Percentiles rank a stretch among this genome's conserved stretches.
These are phyloP conservation scores for Podila horticola DNA, from an alignment of 192 early-diverging fungal species.

Conservation along the genomic window DNA sequence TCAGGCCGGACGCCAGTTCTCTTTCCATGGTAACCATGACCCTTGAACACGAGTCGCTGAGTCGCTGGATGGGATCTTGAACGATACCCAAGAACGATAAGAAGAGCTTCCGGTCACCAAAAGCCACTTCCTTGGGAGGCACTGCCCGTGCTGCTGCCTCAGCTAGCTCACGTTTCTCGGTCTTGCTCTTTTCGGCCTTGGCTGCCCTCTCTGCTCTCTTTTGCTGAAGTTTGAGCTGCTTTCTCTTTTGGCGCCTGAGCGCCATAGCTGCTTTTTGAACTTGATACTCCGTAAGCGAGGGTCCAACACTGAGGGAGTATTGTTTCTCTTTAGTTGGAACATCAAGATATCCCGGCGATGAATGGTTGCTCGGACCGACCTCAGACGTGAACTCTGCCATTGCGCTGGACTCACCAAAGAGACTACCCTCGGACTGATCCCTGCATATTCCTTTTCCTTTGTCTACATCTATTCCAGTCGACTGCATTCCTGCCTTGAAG, in stretches of 20 bases:
- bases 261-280: background rate
- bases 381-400: background rate
- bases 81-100: constrained; percentile 52
- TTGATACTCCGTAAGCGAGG: background rate
- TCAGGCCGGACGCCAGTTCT: constrained; percentile 2
- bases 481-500: background rate
- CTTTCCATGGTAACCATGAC: constrained; percentile 7
- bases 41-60: constrained; percentile 35
- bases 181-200: background rate
- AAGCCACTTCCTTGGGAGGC: constrained; percentile 48
- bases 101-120: constrained; percentile 44
- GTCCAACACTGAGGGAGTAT: background rate
- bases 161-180: background rate
- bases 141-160: background rate
- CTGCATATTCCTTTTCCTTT: background rate
- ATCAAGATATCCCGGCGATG: background rate
- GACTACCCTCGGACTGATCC: background rate
- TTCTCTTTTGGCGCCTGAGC: background rate
- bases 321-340: background rate
- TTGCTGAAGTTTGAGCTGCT: background rate
- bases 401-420: background rate
- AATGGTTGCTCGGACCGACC: background rate
- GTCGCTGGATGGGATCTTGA: constrained; percentile 46
- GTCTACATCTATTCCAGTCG: no score
- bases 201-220: background rate